Percentiles rank a stretch among this genome's conserved stretches.
Evolutionary conservation across 441 rosid species (phyloP).

Genomic region (Mallotus japonicus): DNA sequence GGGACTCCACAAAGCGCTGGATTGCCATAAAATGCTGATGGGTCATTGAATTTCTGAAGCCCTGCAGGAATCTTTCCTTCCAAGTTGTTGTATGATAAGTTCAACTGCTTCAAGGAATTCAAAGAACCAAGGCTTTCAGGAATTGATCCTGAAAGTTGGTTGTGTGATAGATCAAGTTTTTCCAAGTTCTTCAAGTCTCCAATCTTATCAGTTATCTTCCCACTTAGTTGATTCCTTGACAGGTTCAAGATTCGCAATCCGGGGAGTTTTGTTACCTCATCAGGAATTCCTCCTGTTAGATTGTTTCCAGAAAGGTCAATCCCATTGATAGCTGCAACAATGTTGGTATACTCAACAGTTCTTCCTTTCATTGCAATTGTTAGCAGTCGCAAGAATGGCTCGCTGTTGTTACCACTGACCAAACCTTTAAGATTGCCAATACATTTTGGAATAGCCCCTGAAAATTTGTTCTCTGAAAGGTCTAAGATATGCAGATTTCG

Average conservation of each 20-base stretch:
- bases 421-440: slow-evolving; percentile 45
- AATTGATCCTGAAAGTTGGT: slow-evolving; percentile 35
- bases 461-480: slow-evolving; percentile 42
- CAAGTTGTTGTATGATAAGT: slow-evolving; percentile 42
- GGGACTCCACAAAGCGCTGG: slow-evolving; percentile 42
- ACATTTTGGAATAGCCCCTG: slow-evolving; percentile 52
- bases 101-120: slow-evolving; percentile 30
- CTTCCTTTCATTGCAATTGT: slow-evolving; percentile 41
- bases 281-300: slow-evolving; percentile 47
- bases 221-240: slow-evolving; percentile 39
- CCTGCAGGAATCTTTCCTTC: slow-evolving; percentile 39
- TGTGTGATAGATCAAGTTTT: slow-evolving; percentile 50
- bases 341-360: slow-evolving; percentile 18
- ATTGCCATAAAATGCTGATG: slow-evolving; percentile 42
- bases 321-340: slow-evolving; percentile 26
- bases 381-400: slow-evolving; percentile 39
- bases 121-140: slow-evolving; percentile 38
- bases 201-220: slow-evolving; percentile 35
- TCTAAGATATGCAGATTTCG: slow-evolving; percentile 41
- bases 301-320: slow-evolving; percentile 54
- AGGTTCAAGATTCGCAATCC: slow-evolving; percentile 41
- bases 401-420: slow-evolving; percentile 24
- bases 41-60: slow-evolving; percentile 35
- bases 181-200: slow-evolving; percentile 38
- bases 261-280: slow-evolving; percentile 35